Evolutionary conservation across 2,329 filamentous ascomycete species (phyloP), one percentile per base, ranked within the genome.

Genomic region (Purpureocillium lavendulum): DNA sequence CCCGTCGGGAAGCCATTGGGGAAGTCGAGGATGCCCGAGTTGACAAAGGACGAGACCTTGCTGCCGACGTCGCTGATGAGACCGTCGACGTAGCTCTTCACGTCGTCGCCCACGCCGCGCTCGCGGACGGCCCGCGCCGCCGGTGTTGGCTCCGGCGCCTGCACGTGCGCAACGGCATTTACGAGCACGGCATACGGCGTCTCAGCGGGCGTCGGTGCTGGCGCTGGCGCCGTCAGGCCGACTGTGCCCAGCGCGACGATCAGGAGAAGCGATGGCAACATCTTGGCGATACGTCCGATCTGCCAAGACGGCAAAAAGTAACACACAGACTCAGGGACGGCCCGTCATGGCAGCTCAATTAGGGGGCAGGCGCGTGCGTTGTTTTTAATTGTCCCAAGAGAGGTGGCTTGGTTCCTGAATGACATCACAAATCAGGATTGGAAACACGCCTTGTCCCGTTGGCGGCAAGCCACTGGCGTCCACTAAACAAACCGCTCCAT

Each of bases 1-100:
- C 77, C 79, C 3, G 73, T 79, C 2, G 83, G 82, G 30, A 87
- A 73, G 48, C 72, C 69, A 40, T 80, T 72, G 56, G 83, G 84
- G 63, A 73, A 86, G 41, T 83, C 71, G 2, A 82, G 77, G 1
- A 87, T 68, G 16, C 79, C 80, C 3, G 74, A 78, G 2, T 73
- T 71, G 30, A 82, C 69, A 43, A 76, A 81, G 11, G 70, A 73
- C 11, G 78, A 76, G 29, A 80, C 64, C 17, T 67, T 66, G 33
- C 70, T 73, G 30, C 73, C 76, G 2, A 82, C 53, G 8, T 59
- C 60, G 35, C 62, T 66, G 32, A 76, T 61, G 7, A 74, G 55
- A 34, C 76, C 62, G 38, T 67, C 60, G 44, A 73, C 62, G 43
- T 78, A 68, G 45, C 70, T 69, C 33, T 66, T 64, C 9, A 76